These are phyloP conservation scores for Stipa capillata DNA, from an alignment of 176 grass and related monocot species.

Conservation along the genomic window DNA sequence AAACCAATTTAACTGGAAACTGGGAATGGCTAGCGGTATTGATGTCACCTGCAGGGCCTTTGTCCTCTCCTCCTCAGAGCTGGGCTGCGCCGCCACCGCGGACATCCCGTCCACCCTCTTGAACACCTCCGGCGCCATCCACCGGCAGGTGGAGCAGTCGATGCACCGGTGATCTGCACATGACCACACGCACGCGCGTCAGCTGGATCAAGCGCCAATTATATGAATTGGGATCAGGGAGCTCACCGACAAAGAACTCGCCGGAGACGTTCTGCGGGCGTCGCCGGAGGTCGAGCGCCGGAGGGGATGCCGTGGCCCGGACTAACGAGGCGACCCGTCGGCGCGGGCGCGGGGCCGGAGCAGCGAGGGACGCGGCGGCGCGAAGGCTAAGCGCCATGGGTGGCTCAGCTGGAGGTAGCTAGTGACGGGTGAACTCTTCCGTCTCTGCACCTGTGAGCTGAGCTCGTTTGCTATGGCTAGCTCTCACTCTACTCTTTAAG, in stretches of 20 bases:
- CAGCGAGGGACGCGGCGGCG: neutral
- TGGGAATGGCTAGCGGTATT: neutral
- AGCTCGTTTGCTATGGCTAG: neutral
- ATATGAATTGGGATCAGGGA: neutral
- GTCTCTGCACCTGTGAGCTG: neutral
- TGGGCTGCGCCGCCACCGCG: constrained; percentile 56
- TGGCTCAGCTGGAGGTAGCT: neutral
- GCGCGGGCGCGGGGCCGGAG: neutral
- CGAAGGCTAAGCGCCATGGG: constrained; percentile 14
- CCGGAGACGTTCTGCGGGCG: constrained; percentile 53
- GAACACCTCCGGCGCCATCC: constrained; percentile 92
- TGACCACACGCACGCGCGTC: too few species aligned
- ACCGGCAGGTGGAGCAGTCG: constrained; percentile 88
- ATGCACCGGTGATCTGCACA: constrained; percentile 76
- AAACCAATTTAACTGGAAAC: too few species aligned
- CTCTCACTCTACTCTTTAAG: neutral
- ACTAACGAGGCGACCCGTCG: neutral
- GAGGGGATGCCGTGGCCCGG: neutral
- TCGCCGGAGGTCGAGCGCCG: neutral
- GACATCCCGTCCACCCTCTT: constrained; percentile 48
- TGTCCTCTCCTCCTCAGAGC: constrained; percentile 44
- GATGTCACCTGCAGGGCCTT: constrained; percentile 60
- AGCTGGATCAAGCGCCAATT: neutral
- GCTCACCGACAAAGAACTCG: constrained; percentile 70
- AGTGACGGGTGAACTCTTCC: neutral